Evolutionary conservation across 2,329 filamentous ascomycete genomes (phyloP).

Genomic region (Ophiognomonia clavigignenti-juglandacearum): DNA sequence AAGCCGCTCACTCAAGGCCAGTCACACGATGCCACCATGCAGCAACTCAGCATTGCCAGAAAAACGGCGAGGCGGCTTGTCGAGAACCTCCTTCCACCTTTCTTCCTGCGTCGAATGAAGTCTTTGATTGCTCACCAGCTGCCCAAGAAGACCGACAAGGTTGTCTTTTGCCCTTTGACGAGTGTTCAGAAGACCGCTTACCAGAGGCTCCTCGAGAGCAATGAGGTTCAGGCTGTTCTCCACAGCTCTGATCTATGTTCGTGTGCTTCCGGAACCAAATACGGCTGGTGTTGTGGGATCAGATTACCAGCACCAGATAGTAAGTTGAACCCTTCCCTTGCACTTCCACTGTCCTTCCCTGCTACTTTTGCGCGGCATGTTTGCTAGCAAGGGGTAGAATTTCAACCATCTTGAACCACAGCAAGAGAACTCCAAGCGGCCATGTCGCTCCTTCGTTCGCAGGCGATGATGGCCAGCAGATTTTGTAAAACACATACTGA

Average conservation of each 20-base stretch:
- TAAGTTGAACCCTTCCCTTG: background rate
- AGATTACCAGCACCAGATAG: slow-evolving; percentile 51
- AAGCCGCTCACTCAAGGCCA: slow-evolving; percentile 81
- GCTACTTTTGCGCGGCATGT: too few relatives aligned
- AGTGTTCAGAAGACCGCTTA: slow-evolving; percentile 78
- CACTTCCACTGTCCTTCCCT: background rate
- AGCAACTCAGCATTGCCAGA: slow-evolving; percentile 75
- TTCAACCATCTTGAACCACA: background rate
- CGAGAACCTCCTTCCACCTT: slow-evolving; percentile 78
- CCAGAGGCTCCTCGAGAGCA: slow-evolving; percentile 70
- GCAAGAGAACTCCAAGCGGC: background rate
- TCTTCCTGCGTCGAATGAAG: slow-evolving; percentile 92
- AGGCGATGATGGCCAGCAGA: background rate
- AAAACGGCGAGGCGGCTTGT: slow-evolving; percentile 81
- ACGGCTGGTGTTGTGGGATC: slow-evolving; percentile 86
- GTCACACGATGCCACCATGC: slow-evolving; percentile 82
- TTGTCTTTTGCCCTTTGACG: slow-evolving; percentile 92
- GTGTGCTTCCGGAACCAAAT: slow-evolving; percentile 64
- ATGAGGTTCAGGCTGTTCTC: slow-evolving; percentile 65
- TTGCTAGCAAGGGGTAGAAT: too few relatives aligned
- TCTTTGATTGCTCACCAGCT: slow-evolving; percentile 85
- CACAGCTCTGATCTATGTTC: slow-evolving; percentile 62
- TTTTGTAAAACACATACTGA: background rate
- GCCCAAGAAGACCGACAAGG: slow-evolving; percentile 88
- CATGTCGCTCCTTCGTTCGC: too few relatives aligned